Conservation (phyloP, 2,329 filamentous ascomycete species). For the Cytospora piceicola region DNA sequence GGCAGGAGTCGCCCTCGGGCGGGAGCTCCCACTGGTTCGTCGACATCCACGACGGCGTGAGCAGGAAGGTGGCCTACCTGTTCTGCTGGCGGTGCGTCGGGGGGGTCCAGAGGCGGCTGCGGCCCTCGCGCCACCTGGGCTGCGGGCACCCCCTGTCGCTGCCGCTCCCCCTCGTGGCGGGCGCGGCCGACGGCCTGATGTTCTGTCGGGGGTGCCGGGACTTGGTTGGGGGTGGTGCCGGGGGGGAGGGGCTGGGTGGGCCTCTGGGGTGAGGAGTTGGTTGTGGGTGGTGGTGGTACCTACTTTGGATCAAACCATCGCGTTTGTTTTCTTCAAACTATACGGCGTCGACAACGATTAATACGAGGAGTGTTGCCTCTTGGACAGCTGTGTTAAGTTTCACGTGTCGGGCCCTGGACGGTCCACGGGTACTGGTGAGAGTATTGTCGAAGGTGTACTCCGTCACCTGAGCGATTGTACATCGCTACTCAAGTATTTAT, state of each 20-base stretch:
- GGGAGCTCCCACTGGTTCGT: slow-evolving; percentile 27
- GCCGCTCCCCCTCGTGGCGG: background rate
- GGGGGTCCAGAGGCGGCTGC: slow-evolving; percentile 14
- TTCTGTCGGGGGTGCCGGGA: slow-evolving; percentile 9
- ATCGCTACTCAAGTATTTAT: background rate
- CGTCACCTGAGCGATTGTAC: background rate
- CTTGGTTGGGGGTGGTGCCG: background rate
- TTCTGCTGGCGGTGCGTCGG: slow-evolving; percentile 26
- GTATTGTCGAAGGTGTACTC: no score
- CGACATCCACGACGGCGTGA: slow-evolving; percentile 22
- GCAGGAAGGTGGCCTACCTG: slow-evolving; percentile 23
- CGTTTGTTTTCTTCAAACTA: background rate
- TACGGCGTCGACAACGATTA: background rate
- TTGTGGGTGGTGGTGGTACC: background rate
- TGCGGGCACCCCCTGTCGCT: slow-evolving; percentile 20
- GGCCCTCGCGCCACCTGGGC: slow-evolving; percentile 10
- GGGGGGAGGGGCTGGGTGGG: no score
- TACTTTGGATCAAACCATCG: background rate
- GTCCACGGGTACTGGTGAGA: no score
- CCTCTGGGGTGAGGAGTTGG: background rate
- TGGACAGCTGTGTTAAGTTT: no score
- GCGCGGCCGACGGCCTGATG: background rate
- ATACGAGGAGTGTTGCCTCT: no score
- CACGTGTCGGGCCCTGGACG: no score
- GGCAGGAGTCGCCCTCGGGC: slow-evolving; percentile 4